phyloP scores from a whole-genome alignment of 2,329 filamentous ascomycete genomes.

The Alternaria sp. region DNA sequence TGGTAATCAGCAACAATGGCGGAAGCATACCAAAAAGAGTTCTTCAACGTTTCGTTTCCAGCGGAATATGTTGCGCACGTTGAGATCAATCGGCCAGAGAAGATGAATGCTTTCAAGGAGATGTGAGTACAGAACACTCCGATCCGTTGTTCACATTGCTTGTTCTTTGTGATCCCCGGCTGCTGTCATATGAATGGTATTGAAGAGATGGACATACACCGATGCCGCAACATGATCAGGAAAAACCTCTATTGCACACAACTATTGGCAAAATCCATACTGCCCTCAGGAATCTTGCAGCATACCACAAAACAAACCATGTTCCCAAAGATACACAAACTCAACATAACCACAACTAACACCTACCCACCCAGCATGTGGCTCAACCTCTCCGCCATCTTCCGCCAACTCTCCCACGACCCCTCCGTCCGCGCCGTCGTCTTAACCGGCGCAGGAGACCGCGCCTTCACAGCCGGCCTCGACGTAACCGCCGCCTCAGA shows the following conservation, averaged over 20 bases:
- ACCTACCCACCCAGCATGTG: slow-evolving; percentile 74
- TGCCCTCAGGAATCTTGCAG: too few species aligned
- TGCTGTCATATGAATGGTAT: too few species aligned
- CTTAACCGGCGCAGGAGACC: slow-evolving; percentile 80
- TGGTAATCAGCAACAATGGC: slow-evolving; percentile 32
- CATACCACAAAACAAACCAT: too few species aligned
- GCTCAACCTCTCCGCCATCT: slow-evolving; percentile 78
- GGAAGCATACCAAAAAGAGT: slow-evolving; percentile 60
- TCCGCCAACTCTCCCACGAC: slow-evolving; percentile 75
- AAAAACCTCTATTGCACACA: too few species aligned
- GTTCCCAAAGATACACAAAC: too few species aligned
- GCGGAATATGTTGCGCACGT: slow-evolving; percentile 82
- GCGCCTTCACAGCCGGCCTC: slow-evolving; percentile 85
- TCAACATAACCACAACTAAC: not conserved
- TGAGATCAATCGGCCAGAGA: slow-evolving; percentile 85
- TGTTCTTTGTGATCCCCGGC: too few species aligned
- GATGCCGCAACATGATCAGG: too few species aligned
- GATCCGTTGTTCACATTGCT: too few species aligned
- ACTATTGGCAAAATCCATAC: too few species aligned
- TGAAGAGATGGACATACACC: too few species aligned
- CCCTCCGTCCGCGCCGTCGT: slow-evolving; percentile 78
- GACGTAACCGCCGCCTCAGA: slow-evolving; percentile 76
- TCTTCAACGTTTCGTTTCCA: slow-evolving; percentile 79
- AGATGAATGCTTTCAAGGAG: slow-evolving; percentile 87
- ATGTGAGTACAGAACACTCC: slow-evolving; percentile 53